Evolutionary conservation across 2,329 filamentous ascomycete species (phyloP).

Genomic region (Diplodia intermedia): DNA sequence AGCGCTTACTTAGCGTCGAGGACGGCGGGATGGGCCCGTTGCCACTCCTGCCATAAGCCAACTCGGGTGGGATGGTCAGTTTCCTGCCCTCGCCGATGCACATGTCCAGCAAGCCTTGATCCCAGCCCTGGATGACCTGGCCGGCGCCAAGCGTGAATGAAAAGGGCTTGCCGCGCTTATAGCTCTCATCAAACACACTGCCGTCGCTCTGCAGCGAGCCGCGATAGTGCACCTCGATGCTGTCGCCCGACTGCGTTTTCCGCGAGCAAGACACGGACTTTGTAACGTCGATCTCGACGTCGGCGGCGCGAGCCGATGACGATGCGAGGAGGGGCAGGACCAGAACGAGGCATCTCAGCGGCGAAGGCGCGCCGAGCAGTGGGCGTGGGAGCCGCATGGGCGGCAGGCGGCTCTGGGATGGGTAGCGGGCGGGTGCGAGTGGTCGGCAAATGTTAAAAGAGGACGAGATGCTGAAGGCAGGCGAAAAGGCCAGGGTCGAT

Average conservation of each 20-base stretch:
- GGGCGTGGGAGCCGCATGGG: slow-evolving; percentile 32
- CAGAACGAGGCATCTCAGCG: slow-evolving; percentile 49
- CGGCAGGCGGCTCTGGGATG: slow-evolving; percentile 13
- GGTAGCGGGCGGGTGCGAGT: slow-evolving; percentile 8
- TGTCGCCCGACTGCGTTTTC: slow-evolving; percentile 74
- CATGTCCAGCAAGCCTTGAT: slow-evolving; percentile 90
- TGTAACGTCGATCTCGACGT: slow-evolving; percentile 74
- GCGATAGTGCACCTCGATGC: slow-evolving; percentile 84
- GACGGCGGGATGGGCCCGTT: slow-evolving; percentile 88
- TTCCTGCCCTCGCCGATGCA: slow-evolving; percentile 94
- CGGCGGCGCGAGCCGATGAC: slow-evolving; percentile 43
- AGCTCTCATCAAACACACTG: slow-evolving; percentile 60
- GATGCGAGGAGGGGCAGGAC: slow-evolving; percentile 59
- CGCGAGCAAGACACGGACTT: slow-evolving; percentile 77
- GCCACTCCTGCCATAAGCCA: slow-evolving; percentile 78
- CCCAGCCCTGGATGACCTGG: slow-evolving; percentile 96
- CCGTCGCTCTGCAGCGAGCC: slow-evolving; percentile 79
- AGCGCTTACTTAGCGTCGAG: slow-evolving; percentile 71
- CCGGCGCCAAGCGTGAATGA: slow-evolving; percentile 81
- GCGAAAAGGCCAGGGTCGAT: slow-evolving; percentile 7
- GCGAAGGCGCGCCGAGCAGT: slow-evolving; percentile 20
- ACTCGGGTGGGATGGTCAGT: slow-evolving; percentile 86
- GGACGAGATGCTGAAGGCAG: neutral
- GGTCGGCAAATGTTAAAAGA: neutral
- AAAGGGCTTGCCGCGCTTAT: slow-evolving; percentile 80